phyloP scores from a whole-genome alignment of 345 rosid species.

The Lepidium sativum region DNA sequence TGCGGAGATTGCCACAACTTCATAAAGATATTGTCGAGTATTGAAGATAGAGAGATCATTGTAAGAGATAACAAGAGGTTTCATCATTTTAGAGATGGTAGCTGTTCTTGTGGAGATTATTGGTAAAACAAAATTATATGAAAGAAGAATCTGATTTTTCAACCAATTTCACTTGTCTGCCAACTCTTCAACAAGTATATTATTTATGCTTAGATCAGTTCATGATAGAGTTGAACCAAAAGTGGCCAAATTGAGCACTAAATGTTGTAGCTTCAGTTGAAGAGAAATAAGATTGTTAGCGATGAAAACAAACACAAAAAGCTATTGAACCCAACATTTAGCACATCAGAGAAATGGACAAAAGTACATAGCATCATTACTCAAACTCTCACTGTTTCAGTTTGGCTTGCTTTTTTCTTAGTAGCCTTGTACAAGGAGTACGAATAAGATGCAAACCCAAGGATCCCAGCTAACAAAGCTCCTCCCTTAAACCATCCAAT shows the following conservation, averaged over 20 bases:
- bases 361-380: no score
- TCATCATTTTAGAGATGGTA: slow-evolving; percentile 58
- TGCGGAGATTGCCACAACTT: slow-evolving; percentile 65
- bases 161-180: no score
- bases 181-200: no score
- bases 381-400: background rate
- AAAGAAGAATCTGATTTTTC: background rate
- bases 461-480: slow-evolving; percentile 22
- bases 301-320: no score
- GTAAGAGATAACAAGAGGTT: slow-evolving; percentile 52
- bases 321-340: no score
- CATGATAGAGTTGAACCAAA: no score
- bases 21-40: slow-evolving; percentile 44
- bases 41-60: slow-evolving; percentile 41
- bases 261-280: no score
- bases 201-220: no score
- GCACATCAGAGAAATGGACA: background rate
- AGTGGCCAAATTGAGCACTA: no score
- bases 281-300: no score
- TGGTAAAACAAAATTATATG: slow-evolving; percentile 32
- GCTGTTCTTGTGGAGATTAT: slow-evolving; percentile 51
- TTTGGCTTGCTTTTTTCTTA: slow-evolving; percentile 11
- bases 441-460: slow-evolving; percentile 11
- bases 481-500: slow-evolving; percentile 23
- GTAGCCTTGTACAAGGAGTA: slow-evolving; percentile 7